phyloP scores from a whole-genome alignment of 2,329 filamentous ascomycete species.

The Colletotrichum siamense region DNA sequence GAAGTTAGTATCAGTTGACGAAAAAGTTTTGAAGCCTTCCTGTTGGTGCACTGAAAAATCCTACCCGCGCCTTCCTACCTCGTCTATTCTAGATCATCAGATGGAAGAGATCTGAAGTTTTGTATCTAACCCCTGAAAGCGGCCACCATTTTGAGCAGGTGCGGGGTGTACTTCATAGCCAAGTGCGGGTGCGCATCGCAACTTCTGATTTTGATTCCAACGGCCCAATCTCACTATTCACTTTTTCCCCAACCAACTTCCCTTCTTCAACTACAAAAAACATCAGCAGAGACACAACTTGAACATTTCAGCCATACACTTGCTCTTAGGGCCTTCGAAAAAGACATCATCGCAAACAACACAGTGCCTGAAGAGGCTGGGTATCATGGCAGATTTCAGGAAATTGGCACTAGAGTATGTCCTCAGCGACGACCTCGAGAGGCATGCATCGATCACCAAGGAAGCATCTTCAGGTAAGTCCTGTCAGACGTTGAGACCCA shows the following conservation, averaged over 20 bases:
- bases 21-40: background rate
- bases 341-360: background rate
- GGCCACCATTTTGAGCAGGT: background rate
- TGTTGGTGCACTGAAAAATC: background rate
- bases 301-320: background rate
- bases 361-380: background rate
- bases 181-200: background rate
- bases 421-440: constrained; percentile 52
- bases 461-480: constrained; percentile 49
- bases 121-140: background rate
- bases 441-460: constrained; percentile 44
- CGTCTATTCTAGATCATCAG: background rate
- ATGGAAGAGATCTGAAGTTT: background rate
- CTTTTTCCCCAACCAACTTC: background rate
- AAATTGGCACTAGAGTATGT: constrained; percentile 61
- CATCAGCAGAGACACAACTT: background rate
- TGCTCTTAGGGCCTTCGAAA: background rate
- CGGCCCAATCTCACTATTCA: background rate
- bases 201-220: background rate
- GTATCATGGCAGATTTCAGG: constrained; percentile 54
- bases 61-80: background rate
- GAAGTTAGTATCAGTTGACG: background rate
- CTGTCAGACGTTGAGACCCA: background rate
- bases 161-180: background rate
- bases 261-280: background rate